Conservation (phyloP, 2,329 filamentous ascomycete species). For the Neonectria magnoliae region DNA sequence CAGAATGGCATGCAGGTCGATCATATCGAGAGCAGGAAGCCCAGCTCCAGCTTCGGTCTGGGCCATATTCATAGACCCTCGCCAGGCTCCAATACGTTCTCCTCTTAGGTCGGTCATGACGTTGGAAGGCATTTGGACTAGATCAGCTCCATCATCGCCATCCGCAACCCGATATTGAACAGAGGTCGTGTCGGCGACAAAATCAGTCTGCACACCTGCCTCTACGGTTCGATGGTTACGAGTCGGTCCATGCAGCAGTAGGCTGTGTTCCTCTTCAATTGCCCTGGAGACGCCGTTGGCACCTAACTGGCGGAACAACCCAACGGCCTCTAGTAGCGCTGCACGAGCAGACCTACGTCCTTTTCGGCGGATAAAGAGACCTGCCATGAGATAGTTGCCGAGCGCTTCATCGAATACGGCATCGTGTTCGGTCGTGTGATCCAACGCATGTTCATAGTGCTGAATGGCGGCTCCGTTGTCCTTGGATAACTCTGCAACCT, state of each 20-base stretch:
- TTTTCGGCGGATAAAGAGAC: slow-evolving; percentile 72
- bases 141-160: slow-evolving; percentile 56
- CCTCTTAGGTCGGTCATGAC: slow-evolving; percentile 62
- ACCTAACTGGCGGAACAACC: slow-evolving; percentile 74
- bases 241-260: slow-evolving; percentile 71
- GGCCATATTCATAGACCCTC: slow-evolving; percentile 63
- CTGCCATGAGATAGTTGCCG: slow-evolving; percentile 78
- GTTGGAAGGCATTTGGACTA: slow-evolving; percentile 54
- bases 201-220: slow-evolving; percentile 75
- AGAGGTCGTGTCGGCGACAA: slow-evolving; percentile 65
- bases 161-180: slow-evolving; percentile 62
- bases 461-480: slow-evolving; percentile 68
- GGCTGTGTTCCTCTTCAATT: slow-evolving; percentile 74
- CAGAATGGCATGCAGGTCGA: slow-evolving; percentile 81
- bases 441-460: slow-evolving; percentile 75
- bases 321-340: slow-evolving; percentile 74
- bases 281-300: slow-evolving; percentile 75
- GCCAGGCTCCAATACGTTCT: slow-evolving; percentile 71
- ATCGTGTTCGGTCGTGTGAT: slow-evolving; percentile 74
- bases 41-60: slow-evolving; percentile 68
- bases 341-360: slow-evolving; percentile 75
- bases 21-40: slow-evolving; percentile 82
- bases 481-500: slow-evolving; percentile 70
- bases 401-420: slow-evolving; percentile 78
- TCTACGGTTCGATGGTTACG: slow-evolving; percentile 69